phyloP scores from a whole-genome alignment of 768 basidiomycete genomes.

The Suillus variegatus region DNA sequence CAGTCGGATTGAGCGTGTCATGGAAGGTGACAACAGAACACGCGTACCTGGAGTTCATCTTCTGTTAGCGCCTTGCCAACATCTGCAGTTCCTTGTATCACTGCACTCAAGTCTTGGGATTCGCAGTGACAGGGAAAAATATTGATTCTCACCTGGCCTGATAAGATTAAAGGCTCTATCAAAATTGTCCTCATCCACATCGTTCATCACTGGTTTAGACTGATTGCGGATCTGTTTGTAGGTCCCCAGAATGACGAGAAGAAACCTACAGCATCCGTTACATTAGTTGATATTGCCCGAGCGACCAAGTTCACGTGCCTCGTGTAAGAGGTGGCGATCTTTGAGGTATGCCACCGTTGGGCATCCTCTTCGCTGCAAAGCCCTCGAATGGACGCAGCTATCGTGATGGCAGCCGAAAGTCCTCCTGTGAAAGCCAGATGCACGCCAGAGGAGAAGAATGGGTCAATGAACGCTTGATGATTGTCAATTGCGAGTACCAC shows the following conservation, averaged over 20 bases:
- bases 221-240: slow-evolving; percentile 72
- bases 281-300: not conserved
- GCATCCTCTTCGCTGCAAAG: slow-evolving; percentile 41
- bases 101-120: not conserved
- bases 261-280: slow-evolving; percentile 37
- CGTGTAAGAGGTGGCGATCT: slow-evolving; percentile 59
- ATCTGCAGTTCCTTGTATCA: not conserved
- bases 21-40: not conserved
- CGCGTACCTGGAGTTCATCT: not conserved
- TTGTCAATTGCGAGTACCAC: not conserved
- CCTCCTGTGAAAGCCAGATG: slow-evolving; percentile 66
- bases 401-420: slow-evolving; percentile 55
- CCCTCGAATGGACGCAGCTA: slow-evolving; percentile 45
- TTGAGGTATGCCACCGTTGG: slow-evolving; percentile 55
- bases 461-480: not conserved
- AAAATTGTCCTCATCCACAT: not conserved
- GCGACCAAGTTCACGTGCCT: slow-evolving; percentile 35
- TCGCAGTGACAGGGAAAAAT: not conserved
- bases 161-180: not conserved
- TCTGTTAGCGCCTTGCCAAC: not conserved
- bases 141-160: not conserved
- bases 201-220: slow-evolving; percentile 41
- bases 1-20: not conserved
- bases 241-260: slow-evolving; percentile 71
- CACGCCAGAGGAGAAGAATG: slow-evolving; percentile 53